Percentiles rank a stretch among this genome's conserved stretches.
Conservation (phyloP, 169 alveolate species). For the Plasmodium chabaudi region DNA sequence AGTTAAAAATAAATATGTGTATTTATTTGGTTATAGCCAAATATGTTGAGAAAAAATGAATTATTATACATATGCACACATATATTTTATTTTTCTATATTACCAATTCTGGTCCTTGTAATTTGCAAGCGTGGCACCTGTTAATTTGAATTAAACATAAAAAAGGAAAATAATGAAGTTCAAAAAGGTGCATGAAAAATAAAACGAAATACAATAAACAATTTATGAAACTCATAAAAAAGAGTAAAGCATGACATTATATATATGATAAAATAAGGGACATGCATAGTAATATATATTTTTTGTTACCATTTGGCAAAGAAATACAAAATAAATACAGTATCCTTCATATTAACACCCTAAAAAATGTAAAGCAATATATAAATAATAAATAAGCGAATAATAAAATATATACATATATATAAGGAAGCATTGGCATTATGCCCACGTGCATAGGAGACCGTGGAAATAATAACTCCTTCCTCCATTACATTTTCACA, state of each 20-base stretch:
- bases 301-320: conserved; percentile 60
- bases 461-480: too few relatives aligned
- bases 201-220: neutral
- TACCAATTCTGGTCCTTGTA: conserved; percentile 67
- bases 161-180: conserved; percentile 11
- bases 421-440: neutral
- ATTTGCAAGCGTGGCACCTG: conserved; percentile 74
- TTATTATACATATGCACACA: conserved; percentile 14
- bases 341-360: conserved; percentile 37
- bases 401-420: neutral
- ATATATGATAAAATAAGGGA: neutral
- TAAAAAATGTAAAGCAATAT: conserved; percentile 3
- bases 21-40: too few relatives aligned
- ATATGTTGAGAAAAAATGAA: neutral
- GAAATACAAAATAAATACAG: conserved; percentile 40
- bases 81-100: conserved; percentile 9
- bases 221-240: neutral
- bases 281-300: too few relatives aligned
- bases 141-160: neutral
- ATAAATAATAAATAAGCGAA: neutral
- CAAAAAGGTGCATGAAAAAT: neutral
- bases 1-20: neutral
- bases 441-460: too few relatives aligned
- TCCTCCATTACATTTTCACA: too few relatives aligned
- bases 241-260: neutral